Evolutionary conservation across 495 filamentous ascomycete genomes (phyloP).

Genomic region (Pseudomonodictys pantanalensis): DNA sequence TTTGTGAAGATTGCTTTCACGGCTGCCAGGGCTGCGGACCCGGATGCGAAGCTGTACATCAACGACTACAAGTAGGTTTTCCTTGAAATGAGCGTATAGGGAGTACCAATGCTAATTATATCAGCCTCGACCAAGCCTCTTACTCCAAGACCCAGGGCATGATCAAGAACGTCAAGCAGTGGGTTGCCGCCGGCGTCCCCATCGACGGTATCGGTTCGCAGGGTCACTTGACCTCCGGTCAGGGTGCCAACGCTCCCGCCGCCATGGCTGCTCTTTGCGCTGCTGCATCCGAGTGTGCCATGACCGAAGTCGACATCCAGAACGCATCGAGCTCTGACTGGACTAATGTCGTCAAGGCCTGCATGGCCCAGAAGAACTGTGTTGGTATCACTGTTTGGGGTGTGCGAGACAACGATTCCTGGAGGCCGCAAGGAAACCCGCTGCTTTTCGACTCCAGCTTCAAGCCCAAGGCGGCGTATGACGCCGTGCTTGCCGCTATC

Average conservation of each 20-base stretch:
- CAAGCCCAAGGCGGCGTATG: conserved; percentile 63
- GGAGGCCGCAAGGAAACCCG: conserved; percentile 58
- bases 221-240: conserved; percentile 55
- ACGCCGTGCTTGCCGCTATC: conserved; percentile 49
- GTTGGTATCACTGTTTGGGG: conserved; percentile 78
- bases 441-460: conserved; percentile 65
- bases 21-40: conserved; percentile 58
- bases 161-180: conserved; percentile 62
- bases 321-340: conserved; percentile 59
- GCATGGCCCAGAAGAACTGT: conserved; percentile 60
- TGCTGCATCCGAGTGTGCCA: conserved; percentile 54
- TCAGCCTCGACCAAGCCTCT: conserved; percentile 42
- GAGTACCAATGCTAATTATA: conserved; percentile 2
- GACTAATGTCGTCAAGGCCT: conserved; percentile 60
- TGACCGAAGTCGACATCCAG: conserved; percentile 67
- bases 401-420: conserved; percentile 62
- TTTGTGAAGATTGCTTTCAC: conserved; percentile 61
- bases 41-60: conserved; percentile 61
- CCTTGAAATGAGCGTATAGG: conserved; percentile 34
- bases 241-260: conserved; percentile 43
- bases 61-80: conserved; percentile 63
- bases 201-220: conserved; percentile 74
- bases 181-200: conserved; percentile 61
- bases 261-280: conserved; percentile 58
- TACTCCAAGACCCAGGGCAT: conserved; percentile 61